These are phyloP conservation scores for Blakeslea trispora DNA, from an alignment of 371 early-diverging fungal genomes.

Conservation along the genomic window DNA sequence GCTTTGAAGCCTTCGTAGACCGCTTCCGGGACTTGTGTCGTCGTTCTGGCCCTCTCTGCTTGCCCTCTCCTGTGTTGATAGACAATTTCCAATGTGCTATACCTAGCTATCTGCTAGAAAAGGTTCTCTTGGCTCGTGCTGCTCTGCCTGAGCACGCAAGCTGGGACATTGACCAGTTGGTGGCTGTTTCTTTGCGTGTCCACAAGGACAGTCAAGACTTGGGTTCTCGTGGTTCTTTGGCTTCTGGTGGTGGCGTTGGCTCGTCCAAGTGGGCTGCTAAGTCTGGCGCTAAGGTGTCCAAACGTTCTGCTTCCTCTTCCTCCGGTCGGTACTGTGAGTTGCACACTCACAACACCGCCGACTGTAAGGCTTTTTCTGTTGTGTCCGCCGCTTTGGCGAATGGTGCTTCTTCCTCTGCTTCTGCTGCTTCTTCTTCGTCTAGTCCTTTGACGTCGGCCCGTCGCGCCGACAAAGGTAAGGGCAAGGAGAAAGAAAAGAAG, in stretches of 20 bases:
- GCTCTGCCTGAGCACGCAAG: neutral
- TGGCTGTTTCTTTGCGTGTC: neutral
- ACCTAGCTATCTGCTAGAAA: neutral
- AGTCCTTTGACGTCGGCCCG: too few relatives aligned
- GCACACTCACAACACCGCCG: constrained; percentile 1
- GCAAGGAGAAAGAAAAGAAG: neutral
- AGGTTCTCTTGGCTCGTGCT: neutral
- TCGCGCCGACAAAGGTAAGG: too few relatives aligned
- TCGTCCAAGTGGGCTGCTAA: too few relatives aligned
- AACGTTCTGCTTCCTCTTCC: too few relatives aligned
- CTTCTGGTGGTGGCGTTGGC: too few relatives aligned
- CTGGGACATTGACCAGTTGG: neutral
- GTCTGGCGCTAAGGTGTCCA: too few relatives aligned
- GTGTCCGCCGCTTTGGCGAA: too few relatives aligned
- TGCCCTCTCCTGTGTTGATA: neutral
- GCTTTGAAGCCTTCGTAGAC: constrained; percentile 8
- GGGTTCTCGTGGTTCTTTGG: neutral
- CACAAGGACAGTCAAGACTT: neutral
- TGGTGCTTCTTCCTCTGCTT: neutral
- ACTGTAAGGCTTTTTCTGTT: neutral
- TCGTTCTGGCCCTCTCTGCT: neutral
- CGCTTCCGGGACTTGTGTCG: constrained; percentile 12
- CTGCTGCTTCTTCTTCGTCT: neutral
- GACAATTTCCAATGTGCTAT: neutral
- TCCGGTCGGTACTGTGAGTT: neutral